phyloP scores from a whole-genome alignment of 306 rosid genomes.

The Trifolium fragiferum region DNA sequence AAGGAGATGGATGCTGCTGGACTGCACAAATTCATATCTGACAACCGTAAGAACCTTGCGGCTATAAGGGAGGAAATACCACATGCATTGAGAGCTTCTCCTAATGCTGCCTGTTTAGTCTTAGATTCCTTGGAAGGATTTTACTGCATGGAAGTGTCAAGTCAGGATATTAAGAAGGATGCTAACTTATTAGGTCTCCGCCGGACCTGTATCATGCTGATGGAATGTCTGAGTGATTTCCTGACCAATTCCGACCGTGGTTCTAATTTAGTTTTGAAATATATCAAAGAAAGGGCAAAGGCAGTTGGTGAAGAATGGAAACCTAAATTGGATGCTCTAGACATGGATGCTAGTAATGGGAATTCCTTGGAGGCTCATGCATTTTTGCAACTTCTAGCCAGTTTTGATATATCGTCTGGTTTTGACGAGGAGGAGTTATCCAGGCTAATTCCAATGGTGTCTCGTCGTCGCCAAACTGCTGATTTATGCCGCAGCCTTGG shows the following conservation, averaged over 20 bases:
- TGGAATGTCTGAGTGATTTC: slow-evolving; percentile 90
- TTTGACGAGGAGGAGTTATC: slow-evolving; percentile 78
- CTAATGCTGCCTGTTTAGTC: slow-evolving; percentile 81
- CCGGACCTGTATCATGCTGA: slow-evolving; percentile 95
- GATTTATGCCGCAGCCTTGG: slow-evolving; percentile 97
- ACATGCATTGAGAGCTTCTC: slow-evolving; percentile 78
- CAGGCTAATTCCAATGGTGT: slow-evolving; percentile 89
- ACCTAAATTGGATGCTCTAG: slow-evolving; percentile 87
- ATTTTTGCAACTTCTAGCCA: slow-evolving; percentile 91
- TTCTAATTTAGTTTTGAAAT: slow-evolving; percentile 67
- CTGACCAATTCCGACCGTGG: slow-evolving; percentile 54
- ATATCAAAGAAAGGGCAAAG: slow-evolving; percentile 75
- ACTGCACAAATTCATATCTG: slow-evolving; percentile 92
- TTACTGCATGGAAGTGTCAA: slow-evolving; percentile 66
- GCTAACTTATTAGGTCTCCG: slow-evolving; percentile 89
- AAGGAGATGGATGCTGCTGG: slow-evolving; percentile 90
- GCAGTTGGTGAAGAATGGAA: slow-evolving; percentile 88
- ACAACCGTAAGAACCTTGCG: slow-evolving; percentile 92
- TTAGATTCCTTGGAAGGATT: slow-evolving; percentile 88
- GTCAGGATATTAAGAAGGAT: slow-evolving; percentile 87
- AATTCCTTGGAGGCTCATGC: slow-evolving; percentile 99
- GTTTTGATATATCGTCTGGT: slow-evolving; percentile 84
- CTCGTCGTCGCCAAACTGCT: slow-evolving; percentile 97
- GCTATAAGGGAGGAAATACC: slow-evolving; percentile 91
- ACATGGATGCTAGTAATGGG: slow-evolving; percentile 94